A percentile compares a stretch with the other conserved stretches of the same genome.
Evolutionary conservation across 164 flowering plant genomes (phyloP).

Genomic region (Magnolia officinalis): DNA sequence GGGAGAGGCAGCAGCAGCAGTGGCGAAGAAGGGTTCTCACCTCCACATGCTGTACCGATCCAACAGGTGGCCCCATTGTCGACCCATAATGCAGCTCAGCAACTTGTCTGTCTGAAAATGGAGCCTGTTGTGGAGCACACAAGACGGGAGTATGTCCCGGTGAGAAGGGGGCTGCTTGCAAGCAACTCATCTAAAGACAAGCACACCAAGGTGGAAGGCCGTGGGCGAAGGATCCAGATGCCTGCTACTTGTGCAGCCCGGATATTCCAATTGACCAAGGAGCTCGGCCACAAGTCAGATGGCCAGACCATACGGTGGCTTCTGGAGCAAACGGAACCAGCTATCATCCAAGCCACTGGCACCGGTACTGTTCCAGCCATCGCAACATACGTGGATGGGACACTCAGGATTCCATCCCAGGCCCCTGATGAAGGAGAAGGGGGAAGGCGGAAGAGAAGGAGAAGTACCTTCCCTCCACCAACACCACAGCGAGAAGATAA

Average conservation of each 20-base stretch:
- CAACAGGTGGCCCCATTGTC: not conserved
- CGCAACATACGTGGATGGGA: slow-evolving; percentile 6
- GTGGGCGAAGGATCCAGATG: slow-evolving; percentile 27
- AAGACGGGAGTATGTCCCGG: not conserved
- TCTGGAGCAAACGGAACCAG: slow-evolving; percentile 24
- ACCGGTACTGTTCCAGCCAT: slow-evolving; percentile 28
- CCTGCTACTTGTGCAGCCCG: slow-evolving; percentile 30
- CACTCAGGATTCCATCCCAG: slow-evolving; percentile 8
- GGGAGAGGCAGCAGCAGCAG: slow-evolving; percentile 6
- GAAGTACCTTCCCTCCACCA: not conserved
- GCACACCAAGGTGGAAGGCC: slow-evolving; percentile 28
- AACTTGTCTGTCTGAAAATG: slow-evolving; percentile 8
- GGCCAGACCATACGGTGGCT: slow-evolving; percentile 21
- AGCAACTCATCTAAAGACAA: slow-evolving; percentile 13
- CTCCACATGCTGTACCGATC: not conserved
- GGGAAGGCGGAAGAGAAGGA: not conserved
- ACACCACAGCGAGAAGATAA: not conserved
- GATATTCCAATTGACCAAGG: slow-evolving; percentile 26
- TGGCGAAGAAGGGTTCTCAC: slow-evolving; percentile 1
- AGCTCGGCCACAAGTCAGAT: slow-evolving; percentile 25
- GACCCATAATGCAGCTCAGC: not conserved
- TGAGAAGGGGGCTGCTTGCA: not conserved
- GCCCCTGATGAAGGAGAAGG: not conserved
- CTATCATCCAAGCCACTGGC: slow-evolving; percentile 27
- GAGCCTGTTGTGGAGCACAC: not conserved